Conservation (phyloP, 225 moss, liverwort and hornwort species). For the Takakia lepidozioides region DNA sequence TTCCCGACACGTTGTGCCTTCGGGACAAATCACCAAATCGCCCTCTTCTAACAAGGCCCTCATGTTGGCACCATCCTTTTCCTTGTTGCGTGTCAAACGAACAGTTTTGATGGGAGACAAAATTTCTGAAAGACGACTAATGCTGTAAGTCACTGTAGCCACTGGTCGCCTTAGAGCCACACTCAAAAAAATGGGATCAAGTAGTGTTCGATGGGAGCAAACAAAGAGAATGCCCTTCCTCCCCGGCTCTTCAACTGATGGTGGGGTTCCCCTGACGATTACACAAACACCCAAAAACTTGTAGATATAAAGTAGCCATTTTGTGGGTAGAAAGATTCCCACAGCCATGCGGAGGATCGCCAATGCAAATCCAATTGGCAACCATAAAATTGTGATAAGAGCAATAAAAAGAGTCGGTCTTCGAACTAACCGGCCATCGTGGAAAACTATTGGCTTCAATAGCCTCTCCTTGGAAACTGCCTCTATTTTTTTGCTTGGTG, state of each 20-base stretch:
- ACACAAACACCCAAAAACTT: constrained; percentile 33
- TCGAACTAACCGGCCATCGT: constrained; percentile 50
- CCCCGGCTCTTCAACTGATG: not conserved
- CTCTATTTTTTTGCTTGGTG: constrained; percentile 11
- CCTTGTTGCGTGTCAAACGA: constrained; percentile 30
- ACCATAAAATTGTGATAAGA: constrained; percentile 39
- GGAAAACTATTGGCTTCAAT: constrained; percentile 27
- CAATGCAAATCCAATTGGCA: constrained; percentile 37
- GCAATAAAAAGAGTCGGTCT: constrained; percentile 31
- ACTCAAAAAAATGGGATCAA: constrained; percentile 58
- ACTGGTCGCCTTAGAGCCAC: constrained; percentile 27
- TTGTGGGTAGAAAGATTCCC: constrained; percentile 36
- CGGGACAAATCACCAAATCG: constrained; percentile 58
- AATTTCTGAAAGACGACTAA: constrained; percentile 48
- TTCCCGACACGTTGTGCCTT: constrained; percentile 74
- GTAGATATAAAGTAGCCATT: constrained; percentile 19
- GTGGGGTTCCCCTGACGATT: constrained; percentile 33
- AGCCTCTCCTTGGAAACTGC: constrained; percentile 27
- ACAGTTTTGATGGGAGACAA: constrained; percentile 60
- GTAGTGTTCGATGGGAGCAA: constrained; percentile 38
- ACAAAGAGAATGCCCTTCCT: constrained; percentile 36
- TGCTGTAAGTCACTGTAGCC: constrained; percentile 51
- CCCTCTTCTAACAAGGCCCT: constrained; percentile 37
- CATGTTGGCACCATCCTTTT: constrained; percentile 48
- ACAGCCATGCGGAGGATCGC: constrained; percentile 31